Evolutionary conservation across 225 moss, liverwort and hornwort species (phyloP).

Genomic region (Climacium dendroides): DNA sequence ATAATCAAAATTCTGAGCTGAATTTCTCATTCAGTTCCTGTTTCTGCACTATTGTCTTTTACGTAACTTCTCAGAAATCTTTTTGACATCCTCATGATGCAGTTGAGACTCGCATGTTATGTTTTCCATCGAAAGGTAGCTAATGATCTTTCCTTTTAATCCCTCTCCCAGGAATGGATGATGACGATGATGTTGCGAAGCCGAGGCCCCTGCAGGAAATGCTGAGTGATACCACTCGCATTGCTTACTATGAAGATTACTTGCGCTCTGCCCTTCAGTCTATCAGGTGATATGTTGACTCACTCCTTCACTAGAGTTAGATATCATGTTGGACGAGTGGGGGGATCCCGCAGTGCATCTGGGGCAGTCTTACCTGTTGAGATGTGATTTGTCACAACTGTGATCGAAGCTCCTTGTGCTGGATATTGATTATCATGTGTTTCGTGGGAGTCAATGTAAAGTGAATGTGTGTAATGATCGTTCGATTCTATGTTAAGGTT

Average conservation of each 20-base stretch:
- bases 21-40: background rate
- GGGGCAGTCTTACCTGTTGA: background rate
- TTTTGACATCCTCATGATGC: background rate
- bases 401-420: background rate
- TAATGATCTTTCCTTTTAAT: background rate
- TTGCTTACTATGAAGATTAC: constrained; percentile 43
- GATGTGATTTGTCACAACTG: background rate
- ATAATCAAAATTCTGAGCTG: background rate
- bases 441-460: background rate
- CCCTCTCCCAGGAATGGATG: constrained; percentile 51
- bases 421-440: background rate
- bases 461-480: background rate
- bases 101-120: background rate
- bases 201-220: constrained; percentile 17
- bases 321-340: too few species aligned
- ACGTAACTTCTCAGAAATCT: background rate
- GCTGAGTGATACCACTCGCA: constrained; percentile 31
- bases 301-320: background rate
- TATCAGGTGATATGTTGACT: constrained; percentile 12
- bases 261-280: constrained; percentile 26
- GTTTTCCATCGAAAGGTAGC: background rate
- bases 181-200: constrained; percentile 31
- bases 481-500: background rate
- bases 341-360: too few species aligned
- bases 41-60: background rate